Percentiles rank a stretch among this genome's conserved stretches.
phyloP scores from a whole-genome alignment of 106 monocot genomes.

The Acanthochlamys bracteata region DNA sequence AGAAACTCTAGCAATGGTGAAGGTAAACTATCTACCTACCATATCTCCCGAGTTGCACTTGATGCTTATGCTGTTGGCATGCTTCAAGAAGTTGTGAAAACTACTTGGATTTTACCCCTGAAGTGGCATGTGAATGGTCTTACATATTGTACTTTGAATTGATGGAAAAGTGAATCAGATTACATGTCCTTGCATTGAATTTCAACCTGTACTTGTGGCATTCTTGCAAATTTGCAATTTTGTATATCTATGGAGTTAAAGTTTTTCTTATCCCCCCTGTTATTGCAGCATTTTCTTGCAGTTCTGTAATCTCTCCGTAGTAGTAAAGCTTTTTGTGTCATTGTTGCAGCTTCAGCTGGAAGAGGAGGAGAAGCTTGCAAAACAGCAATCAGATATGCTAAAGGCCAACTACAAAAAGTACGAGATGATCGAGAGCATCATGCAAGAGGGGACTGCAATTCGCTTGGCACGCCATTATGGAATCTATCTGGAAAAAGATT shows the following conservation, averaged over 20 bases:
- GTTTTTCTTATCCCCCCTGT: background rate
- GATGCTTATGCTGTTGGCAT: too few species aligned
- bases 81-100: background rate
- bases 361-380: constrained; percentile 64
- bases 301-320: too few species aligned
- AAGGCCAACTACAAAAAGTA: constrained; percentile 53
- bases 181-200: too few species aligned
- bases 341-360: constrained; percentile 46
- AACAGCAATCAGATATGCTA: constrained; percentile 52
- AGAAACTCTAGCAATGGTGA: constrained; percentile 48
- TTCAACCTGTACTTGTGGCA: too few species aligned
- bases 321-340: too few species aligned
- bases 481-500: constrained; percentile 22
- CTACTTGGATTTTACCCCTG: background rate
- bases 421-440: constrained; percentile 56
- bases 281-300: background rate
- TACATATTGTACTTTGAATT: background rate
- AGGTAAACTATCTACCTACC: constrained; percentile 27
- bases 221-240: background rate
- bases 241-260: too few species aligned
- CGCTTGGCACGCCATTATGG: constrained; percentile 48
- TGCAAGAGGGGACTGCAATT: constrained; percentile 39
- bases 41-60: too few species aligned
- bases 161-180: too few species aligned
- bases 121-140: too few species aligned